phyloP scores from a whole-genome alignment of 1,284 basidiomycete genomes.

The Ceratobasidium sp. region DNA sequence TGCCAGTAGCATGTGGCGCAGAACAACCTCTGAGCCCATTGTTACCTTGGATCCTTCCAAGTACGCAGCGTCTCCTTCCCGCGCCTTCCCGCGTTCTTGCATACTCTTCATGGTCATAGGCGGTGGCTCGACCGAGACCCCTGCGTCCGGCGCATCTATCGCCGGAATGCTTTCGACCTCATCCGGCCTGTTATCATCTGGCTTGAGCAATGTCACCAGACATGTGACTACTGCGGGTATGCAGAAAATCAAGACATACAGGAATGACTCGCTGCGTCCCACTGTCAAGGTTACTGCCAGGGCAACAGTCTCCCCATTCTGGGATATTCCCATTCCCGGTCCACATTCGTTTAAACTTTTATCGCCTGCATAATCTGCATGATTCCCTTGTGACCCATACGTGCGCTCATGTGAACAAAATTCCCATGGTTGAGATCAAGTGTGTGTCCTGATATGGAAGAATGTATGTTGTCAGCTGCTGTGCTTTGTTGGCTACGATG shows the following conservation, averaged over 20 bases:
- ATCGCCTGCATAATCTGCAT: neutral
- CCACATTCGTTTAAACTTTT: neutral
- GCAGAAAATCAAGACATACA: slow-evolving; percentile 33
- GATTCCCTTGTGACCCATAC: neutral
- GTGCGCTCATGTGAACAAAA: slow-evolving; percentile 11
- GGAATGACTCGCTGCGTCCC: slow-evolving; percentile 15
- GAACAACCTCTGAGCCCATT: slow-evolving; percentile 13
- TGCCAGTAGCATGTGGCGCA: slow-evolving; percentile 30
- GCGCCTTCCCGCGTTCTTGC: neutral
- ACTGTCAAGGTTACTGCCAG: neutral
- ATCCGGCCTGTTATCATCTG: neutral
- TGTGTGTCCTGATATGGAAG: slow-evolving; percentile 5
- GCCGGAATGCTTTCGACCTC: slow-evolving; percentile 6
- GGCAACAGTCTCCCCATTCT: neutral
- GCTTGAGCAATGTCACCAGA: neutral
- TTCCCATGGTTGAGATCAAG: neutral
- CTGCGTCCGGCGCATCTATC: slow-evolving; percentile 26
- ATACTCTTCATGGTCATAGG: slow-evolving; percentile 6
- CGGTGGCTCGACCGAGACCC: slow-evolving; percentile 3
- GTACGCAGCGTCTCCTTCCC: neutral
- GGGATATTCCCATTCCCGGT: neutral
- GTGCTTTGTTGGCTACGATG: slow-evolving; percentile 14
- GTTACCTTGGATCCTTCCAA: slow-evolving; percentile 24
- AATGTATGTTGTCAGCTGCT: slow-evolving; percentile 18
- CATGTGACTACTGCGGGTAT: slow-evolving; percentile 9